Percentiles rank a stretch among this genome's conserved stretches.
Conservation (phyloP, 352 stramenopile species). For the Phytophthora fragariaefolia region DNA sequence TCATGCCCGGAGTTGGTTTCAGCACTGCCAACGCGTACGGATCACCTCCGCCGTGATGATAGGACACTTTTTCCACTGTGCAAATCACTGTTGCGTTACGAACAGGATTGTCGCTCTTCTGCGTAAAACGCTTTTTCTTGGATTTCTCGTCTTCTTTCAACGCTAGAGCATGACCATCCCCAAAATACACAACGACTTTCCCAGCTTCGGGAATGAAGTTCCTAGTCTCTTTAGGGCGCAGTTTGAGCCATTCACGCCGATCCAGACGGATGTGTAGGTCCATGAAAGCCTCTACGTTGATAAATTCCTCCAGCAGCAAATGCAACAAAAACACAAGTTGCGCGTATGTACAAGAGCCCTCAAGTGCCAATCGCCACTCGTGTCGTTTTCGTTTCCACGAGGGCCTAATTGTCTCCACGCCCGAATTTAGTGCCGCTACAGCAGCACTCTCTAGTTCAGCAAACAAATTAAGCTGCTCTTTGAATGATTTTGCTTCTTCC, state of each 20-base stretch:
- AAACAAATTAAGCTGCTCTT: constrained; percentile 54
- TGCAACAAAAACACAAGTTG: constrained; percentile 79
- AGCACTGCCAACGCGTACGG: constrained; percentile 76
- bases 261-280: constrained; percentile 76
- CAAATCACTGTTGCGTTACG: constrained; percentile 64
- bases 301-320: constrained; percentile 76
- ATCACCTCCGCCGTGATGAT: constrained; percentile 82
- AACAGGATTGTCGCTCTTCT: constrained; percentile 70
- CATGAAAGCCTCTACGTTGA: constrained; percentile 83
- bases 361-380: constrained; percentile 71
- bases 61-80: constrained; percentile 67
- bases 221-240: constrained; percentile 69
- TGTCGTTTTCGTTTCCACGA: constrained; percentile 82
- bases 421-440: constrained; percentile 42
- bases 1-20: constrained; percentile 43
- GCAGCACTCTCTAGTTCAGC: constrained; percentile 65
- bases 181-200: constrained; percentile 78
- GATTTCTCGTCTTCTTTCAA: constrained; percentile 81
- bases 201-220: constrained; percentile 84
- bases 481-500: constrained; percentile 37
- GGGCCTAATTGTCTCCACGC: constrained; percentile 62
- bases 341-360: constrained; percentile 70
- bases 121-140: constrained; percentile 78
- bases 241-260: constrained; percentile 79
- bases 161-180: constrained; percentile 76